Evolutionary conservation across 106 monocot species (phyloP).

Genomic region (Alisma plantagoaquatica): DNA sequence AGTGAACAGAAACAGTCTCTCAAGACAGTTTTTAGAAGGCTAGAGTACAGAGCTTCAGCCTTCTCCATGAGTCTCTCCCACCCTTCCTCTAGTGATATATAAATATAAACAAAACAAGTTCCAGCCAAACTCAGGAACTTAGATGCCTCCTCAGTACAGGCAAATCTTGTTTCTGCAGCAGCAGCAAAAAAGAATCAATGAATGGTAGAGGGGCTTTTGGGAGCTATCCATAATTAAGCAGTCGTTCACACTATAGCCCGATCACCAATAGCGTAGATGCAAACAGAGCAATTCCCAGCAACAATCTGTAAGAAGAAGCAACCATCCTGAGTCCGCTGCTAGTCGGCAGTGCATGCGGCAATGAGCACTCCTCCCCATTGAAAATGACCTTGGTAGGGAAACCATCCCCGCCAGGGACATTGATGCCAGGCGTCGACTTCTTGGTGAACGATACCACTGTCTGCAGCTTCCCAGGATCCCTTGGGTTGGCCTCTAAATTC

Average conservation of each 20-base stretch:
- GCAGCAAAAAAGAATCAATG: too few relatives aligned
- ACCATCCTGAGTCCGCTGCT: not conserved
- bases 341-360: constrained; percentile 26
- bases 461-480: constrained; percentile 59
- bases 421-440: constrained; percentile 40
- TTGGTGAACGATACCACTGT: constrained; percentile 55
- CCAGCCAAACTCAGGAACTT: too few relatives aligned
- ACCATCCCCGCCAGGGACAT: constrained; percentile 40
- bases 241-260: not conserved
- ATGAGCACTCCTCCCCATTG: constrained; percentile 84
- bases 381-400: constrained; percentile 72
- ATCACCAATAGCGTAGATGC: not conserved
- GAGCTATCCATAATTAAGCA: too few relatives aligned
- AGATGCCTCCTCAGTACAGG: too few relatives aligned
- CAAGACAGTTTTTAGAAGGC: too few relatives aligned
- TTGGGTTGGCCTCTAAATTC: constrained; percentile 19
- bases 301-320: not conserved
- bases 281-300: not conserved
- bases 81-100: too few relatives aligned
- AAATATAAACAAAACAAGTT: too few relatives aligned
- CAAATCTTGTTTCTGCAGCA: too few relatives aligned
- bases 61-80: too few relatives aligned
- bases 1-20: too few relatives aligned
- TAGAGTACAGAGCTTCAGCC: too few relatives aligned
- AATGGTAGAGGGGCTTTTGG: too few relatives aligned